A percentile compares a stretch with the other conserved stretches of the same genome.
Conservation (phyloP, 257 asterid genomes). For the Rhazya stricta region DNA sequence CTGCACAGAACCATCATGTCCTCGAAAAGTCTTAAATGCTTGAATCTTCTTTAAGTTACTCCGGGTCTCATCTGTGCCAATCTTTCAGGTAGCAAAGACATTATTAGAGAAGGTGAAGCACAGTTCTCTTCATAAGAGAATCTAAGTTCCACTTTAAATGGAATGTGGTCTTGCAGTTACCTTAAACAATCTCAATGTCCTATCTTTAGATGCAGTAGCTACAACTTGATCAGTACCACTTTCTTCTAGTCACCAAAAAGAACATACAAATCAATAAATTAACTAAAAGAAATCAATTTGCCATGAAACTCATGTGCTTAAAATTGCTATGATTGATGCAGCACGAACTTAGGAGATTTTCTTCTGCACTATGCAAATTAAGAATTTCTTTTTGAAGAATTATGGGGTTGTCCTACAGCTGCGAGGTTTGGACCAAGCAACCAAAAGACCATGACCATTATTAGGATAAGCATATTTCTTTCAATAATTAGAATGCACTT, state of each 20-base stretch:
- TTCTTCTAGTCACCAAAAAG: slow-evolving; percentile 30
- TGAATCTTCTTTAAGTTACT: slow-evolving; percentile 52
- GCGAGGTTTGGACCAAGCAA: background rate
- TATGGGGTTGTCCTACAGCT: background rate
- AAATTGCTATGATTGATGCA: background rate
- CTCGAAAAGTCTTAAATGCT: slow-evolving; percentile 59
- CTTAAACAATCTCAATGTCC: slow-evolving; percentile 86
- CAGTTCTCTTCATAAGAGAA: slow-evolving; percentile 7
- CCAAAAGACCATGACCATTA: background rate
- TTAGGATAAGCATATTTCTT: too few species aligned
- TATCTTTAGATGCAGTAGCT: slow-evolving; percentile 92
- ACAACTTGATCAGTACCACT: slow-evolving; percentile 45
- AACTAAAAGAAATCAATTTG: slow-evolving; percentile 1
- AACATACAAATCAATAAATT: slow-evolving; percentile 13
- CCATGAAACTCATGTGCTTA: background rate
- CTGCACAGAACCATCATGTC: slow-evolving; percentile 86
- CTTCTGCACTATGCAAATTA: background rate
- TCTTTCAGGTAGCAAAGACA: slow-evolving; percentile 38
- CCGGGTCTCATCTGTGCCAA: slow-evolving; percentile 46
- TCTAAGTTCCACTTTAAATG: slow-evolving; percentile 7
- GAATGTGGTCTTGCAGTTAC: slow-evolving; percentile 36
- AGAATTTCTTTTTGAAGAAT: background rate
- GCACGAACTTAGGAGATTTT: background rate
- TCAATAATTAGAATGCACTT: background rate
- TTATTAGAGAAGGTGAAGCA: slow-evolving; percentile 17